A percentile compares a stretch with the other conserved stretches of the same genome.
phyloP scores from a whole-genome alignment of 148 eudicot genomes.

The Vaccinium vitisidaea region DNA sequence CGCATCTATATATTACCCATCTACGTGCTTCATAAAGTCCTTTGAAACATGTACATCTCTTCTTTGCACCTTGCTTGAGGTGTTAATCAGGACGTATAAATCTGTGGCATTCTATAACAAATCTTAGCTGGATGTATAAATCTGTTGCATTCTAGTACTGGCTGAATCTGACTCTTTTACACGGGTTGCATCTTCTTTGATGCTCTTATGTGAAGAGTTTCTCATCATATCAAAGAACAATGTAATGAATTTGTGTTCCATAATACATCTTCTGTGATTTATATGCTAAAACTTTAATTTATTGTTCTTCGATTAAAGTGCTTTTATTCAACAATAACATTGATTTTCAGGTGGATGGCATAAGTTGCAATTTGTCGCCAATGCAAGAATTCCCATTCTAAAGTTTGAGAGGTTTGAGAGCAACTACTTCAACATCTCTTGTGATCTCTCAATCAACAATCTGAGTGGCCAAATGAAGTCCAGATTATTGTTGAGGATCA shows the following conservation, averaged over 20 bases:
- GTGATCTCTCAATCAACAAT: constrained; percentile 84
- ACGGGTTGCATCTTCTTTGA: neutral
- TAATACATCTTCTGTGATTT: neutral
- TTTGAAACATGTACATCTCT: neutral
- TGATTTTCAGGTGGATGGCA: constrained; percentile 61
- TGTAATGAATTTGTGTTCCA: neutral
- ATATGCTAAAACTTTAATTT: neutral
- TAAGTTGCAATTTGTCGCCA: constrained; percentile 51
- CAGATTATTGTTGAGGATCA: constrained; percentile 75
- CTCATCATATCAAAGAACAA: neutral
- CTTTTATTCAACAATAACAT: neutral
- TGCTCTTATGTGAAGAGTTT: neutral
- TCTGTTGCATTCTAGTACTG: neutral
- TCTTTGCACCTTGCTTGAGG: neutral
- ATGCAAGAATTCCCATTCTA: constrained; percentile 88
- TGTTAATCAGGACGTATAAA: neutral
- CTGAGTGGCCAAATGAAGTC: constrained; percentile 92
- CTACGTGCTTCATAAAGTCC: neutral
- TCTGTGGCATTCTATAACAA: neutral
- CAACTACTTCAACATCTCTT: constrained; percentile 58
- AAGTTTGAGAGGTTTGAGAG: constrained; percentile 64
- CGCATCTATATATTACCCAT: neutral
- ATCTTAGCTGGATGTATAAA: neutral
- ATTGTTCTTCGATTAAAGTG: constrained; percentile 4
- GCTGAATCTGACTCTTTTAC: neutral